A percentile compares a stretch with the other conserved stretches of the same genome.
Evolutionary conservation across 805 yeast genomes (phyloP).

Genomic region (Maudiozyma pseudohumilis): DNA sequence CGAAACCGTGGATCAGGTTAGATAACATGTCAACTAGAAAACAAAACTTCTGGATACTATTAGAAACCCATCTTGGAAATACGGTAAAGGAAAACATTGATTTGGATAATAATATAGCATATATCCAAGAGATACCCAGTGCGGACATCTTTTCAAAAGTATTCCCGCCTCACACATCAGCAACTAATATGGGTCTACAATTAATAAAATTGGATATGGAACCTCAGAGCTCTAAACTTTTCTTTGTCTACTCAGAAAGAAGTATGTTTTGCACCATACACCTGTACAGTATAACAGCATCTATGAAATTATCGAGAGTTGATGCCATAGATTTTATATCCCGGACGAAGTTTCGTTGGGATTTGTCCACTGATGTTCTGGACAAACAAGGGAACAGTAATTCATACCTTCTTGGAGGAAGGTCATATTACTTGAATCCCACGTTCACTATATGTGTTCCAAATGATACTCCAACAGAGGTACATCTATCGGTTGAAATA

Average conservation of each 20-base stretch:
- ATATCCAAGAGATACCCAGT: conserved; percentile 14
- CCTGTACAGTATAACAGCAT: conserved; percentile 9
- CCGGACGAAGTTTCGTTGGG: background rate
- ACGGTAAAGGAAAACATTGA: conserved; percentile 5
- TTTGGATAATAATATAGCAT: conserved; percentile 1
- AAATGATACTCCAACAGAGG: conserved; percentile 4
- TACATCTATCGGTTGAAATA: conserved; percentile 12
- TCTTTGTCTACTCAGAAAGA: conserved; percentile 20
- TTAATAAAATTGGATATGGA: conserved; percentile 22
- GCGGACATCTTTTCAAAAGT: conserved; percentile 7
- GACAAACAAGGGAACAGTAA: background rate
- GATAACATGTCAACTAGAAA: conserved; percentile 22
- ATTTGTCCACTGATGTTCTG: background rate
- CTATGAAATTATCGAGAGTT: conserved; percentile 5
- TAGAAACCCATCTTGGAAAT: conserved; percentile 39
- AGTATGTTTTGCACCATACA: conserved; percentile 18
- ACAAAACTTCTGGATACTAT: conserved; percentile 36
- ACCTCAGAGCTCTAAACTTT: conserved; percentile 3
- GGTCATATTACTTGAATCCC: conserved; percentile 16
- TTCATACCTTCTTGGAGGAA: background rate
- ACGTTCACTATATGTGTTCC: conserved; percentile 13
- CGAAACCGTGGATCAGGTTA: conserved; percentile 38
- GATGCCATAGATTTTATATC: too few relatives aligned
- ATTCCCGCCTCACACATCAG: conserved; percentile 14
- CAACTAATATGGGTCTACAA: conserved; percentile 33